phyloP scores from a whole-genome alignment of 768 basidiomycete genomes.

The Crassisporium funariophilum region DNA sequence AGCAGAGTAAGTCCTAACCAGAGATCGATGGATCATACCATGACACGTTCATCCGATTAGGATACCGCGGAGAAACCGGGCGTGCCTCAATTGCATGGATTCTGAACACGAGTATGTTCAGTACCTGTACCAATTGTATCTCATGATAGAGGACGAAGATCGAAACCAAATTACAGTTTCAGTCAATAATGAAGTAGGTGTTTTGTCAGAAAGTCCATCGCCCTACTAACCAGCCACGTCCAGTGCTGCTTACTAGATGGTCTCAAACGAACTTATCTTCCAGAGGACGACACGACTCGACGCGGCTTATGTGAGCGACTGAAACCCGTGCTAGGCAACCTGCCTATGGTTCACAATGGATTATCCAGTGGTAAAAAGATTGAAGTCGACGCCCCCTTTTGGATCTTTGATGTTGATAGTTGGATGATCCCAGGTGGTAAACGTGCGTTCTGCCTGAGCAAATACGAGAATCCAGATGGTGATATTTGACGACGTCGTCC shows the following conservation, averaged over 20 bases:
- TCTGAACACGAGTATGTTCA: slow-evolving; percentile 51
- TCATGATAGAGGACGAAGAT: slow-evolving; percentile 54
- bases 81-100: slow-evolving; percentile 57
- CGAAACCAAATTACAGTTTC: slow-evolving; percentile 45
- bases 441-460: slow-evolving; percentile 25
- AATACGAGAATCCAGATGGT: slow-evolving; percentile 11
- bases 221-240: slow-evolving; percentile 1
- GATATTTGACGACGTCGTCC: too few species aligned
- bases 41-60: too few species aligned
- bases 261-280: slow-evolving; percentile 45
- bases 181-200: slow-evolving; percentile 47
- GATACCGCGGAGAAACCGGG: slow-evolving; percentile 40
- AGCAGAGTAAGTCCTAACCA: slow-evolving; percentile 48
- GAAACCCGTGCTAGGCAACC: slow-evolving; percentile 47
- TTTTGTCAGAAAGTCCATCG: not conserved
- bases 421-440: slow-evolving; percentile 29
- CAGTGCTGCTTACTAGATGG: slow-evolving; percentile 50
- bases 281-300: slow-evolving; percentile 39
- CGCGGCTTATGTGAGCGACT: slow-evolving; percentile 42
- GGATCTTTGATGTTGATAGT: slow-evolving; percentile 25
- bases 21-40: too few species aligned
- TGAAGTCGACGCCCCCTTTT: slow-evolving; percentile 14
- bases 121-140: slow-evolving; percentile 49
- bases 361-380: slow-evolving; percentile 11
- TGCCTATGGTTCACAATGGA: slow-evolving; percentile 41